A percentile compares a stretch with the other conserved stretches of the same genome.
phyloP scores from a whole-genome alignment of 768 basidiomycete genomes.

The Pisolithus marmoratus region DNA sequence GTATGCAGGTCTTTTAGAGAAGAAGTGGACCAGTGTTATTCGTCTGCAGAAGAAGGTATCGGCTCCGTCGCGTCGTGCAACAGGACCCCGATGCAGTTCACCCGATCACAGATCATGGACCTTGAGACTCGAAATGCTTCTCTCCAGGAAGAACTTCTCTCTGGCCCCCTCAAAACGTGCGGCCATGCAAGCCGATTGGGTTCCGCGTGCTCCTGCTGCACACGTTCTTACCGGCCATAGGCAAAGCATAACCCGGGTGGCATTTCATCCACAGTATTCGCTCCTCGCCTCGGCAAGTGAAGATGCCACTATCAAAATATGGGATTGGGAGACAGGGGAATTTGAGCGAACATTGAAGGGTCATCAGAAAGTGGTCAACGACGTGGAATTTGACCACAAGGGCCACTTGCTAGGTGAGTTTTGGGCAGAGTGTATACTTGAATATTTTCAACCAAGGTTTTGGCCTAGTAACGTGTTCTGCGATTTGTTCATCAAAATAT shows the following conservation, averaged over 20 bases:
- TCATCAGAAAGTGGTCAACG: slow-evolving; percentile 84
- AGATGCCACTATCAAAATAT: slow-evolving; percentile 86
- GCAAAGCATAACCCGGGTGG: slow-evolving; percentile 66
- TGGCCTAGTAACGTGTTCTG: slow-evolving; percentile 54
- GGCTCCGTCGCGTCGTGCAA: slow-evolving; percentile 8
- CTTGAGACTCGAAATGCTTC: slow-evolving; percentile 80
- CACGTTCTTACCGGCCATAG: slow-evolving; percentile 76
- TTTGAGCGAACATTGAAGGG: slow-evolving; percentile 89
- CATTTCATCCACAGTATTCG: slow-evolving; percentile 85
- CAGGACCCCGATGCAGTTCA: slow-evolving; percentile 4
- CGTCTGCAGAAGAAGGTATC: slow-evolving; percentile 89
- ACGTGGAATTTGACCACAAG: slow-evolving; percentile 85
- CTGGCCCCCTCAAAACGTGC: slow-evolving; percentile 46
- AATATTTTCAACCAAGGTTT: slow-evolving; percentile 3
- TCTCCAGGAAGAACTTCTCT: slow-evolving; percentile 64
- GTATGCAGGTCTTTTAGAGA: slow-evolving; percentile 83
- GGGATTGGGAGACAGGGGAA: slow-evolving; percentile 96
- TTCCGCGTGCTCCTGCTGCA: slow-evolving; percentile 79
- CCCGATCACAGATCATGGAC: slow-evolving; percentile 76
- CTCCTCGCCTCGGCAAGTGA: slow-evolving; percentile 82
- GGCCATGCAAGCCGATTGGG: slow-evolving; percentile 73
- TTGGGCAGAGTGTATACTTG: background rate
- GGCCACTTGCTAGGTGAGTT: slow-evolving; percentile 71
- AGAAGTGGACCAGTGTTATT: slow-evolving; percentile 98
- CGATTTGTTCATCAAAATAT: slow-evolving; percentile 90